Evolutionary conservation across 495 filamentous ascomycete genomes (phyloP).

Genomic region (Aspergillus campestris): DNA sequence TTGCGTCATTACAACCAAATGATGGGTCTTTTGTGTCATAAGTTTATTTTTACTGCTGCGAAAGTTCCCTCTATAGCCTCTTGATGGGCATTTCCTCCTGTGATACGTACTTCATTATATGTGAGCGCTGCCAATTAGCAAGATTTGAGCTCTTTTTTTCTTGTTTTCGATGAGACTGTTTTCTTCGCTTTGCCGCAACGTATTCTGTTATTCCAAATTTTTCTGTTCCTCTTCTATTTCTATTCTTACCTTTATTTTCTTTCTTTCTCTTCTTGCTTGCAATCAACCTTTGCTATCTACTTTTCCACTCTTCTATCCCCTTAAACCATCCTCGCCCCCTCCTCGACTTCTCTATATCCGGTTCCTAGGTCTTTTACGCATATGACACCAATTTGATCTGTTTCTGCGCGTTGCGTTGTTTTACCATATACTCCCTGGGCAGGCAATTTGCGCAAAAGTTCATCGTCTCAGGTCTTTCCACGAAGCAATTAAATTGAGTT

Average conservation of each 20-base stretch:
- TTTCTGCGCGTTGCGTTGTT: slow-evolving; percentile 24
- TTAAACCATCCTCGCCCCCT: neutral
- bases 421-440: slow-evolving; percentile 37
- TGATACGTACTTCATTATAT: slow-evolving; percentile 37
- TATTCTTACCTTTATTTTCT: slow-evolving; percentile 2
- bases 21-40: slow-evolving; percentile 39
- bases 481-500: slow-evolving; percentile 39
- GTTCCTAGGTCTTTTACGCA: slow-evolving; percentile 24
- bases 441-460: slow-evolving; percentile 45
- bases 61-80: slow-evolving; percentile 37
- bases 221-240: slow-evolving; percentile 5
- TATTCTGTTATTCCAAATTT: slow-evolving; percentile 6
- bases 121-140: slow-evolving; percentile 42
- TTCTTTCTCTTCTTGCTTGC: slow-evolving; percentile 3
- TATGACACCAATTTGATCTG: slow-evolving; percentile 29
- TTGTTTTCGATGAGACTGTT: slow-evolving; percentile 9
- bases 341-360: neutral
- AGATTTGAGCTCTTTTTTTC: slow-evolving; percentile 30
- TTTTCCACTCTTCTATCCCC: slow-evolving; percentile 7
- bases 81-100: slow-evolving; percentile 41
- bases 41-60: slow-evolving; percentile 32
- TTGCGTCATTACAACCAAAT: slow-evolving; percentile 33
- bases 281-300: neutral
- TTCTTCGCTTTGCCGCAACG: slow-evolving; percentile 9
- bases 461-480: slow-evolving; percentile 28